These are phyloP conservation scores for Setaria viridis DNA, from an alignment of 202 grass and related monocot species.

Conservation along the genomic window DNA sequence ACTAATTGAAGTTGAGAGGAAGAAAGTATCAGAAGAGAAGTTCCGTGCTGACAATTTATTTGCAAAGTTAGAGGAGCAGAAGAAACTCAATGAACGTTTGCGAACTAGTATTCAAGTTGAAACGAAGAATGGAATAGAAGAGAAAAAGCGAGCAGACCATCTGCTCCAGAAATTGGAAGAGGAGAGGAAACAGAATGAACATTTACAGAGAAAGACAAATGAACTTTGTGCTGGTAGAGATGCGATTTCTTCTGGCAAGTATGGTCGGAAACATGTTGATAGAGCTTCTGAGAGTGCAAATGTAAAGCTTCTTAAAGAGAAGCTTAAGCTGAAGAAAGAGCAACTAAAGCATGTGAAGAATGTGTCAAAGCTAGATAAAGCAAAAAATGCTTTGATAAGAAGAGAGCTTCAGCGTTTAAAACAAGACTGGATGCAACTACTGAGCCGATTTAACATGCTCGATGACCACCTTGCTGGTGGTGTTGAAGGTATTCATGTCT, in stretches of 20 bases:
- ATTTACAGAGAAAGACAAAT: constrained; percentile 40
- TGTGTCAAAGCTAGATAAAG: constrained; percentile 72
- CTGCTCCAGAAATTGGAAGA: constrained; percentile 60
- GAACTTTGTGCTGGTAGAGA: constrained; percentile 33
- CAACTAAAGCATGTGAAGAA: constrained; percentile 75
- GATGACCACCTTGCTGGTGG: constrained; percentile 70
- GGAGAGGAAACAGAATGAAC: constrained; percentile 45
- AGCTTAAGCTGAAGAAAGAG: constrained; percentile 93
- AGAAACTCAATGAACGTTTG: constrained; percentile 63
- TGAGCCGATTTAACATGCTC: constrained; percentile 73
- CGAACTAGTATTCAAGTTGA: constrained; percentile 49
- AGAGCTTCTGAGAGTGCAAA: constrained; percentile 50
- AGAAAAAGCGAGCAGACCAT: constrained; percentile 54
- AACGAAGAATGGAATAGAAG: constrained; percentile 40
- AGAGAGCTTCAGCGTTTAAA: constrained; percentile 68
- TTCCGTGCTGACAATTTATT: constrained; percentile 52
- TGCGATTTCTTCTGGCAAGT: constrained; percentile 46
- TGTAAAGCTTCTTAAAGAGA: constrained; percentile 77
- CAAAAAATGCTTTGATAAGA: constrained; percentile 67
- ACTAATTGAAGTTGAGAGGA: constrained; percentile 63
- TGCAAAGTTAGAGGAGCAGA: constrained; percentile 77
- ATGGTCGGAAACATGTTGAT: constrained; percentile 27
- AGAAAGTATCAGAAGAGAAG: constrained; percentile 65
- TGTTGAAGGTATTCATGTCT: constrained; percentile 66
- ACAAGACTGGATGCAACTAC: constrained; percentile 71